These are phyloP conservation scores for Suhomyces kilbournensis DNA, from an alignment of 805 yeast genomes.

Conservation along the genomic window DNA sequence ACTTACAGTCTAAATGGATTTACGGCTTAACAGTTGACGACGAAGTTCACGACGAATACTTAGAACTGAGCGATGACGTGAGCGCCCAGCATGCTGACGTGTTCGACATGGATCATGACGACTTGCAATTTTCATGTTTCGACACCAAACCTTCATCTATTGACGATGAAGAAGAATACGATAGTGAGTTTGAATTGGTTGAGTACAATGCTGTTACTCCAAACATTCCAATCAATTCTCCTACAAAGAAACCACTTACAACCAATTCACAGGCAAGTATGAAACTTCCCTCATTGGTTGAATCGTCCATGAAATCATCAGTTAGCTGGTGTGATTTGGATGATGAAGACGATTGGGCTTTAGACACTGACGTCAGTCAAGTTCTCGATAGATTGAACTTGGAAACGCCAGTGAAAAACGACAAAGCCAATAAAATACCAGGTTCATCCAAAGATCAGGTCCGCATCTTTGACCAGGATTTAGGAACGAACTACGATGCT, in stretches of 20 bases:
- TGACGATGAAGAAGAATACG: constrained; percentile 6
- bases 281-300: constrained; percentile 30
- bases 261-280: constrained; percentile 7
- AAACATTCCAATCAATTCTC: constrained; percentile 6
- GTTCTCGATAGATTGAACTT: constrained; percentile 6
- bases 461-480: constrained; percentile 7
- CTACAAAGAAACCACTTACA: neutral
- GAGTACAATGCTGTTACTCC: constrained; percentile 5
- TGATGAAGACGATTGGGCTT: constrained; percentile 22
- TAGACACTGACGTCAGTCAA: constrained; percentile 4
- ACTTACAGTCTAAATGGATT: constrained; percentile 27
- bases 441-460: constrained; percentile 5
- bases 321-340: constrained; percentile 36
- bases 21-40: constrained; percentile 48
- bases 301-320: constrained; percentile 27
- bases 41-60: constrained; percentile 23
- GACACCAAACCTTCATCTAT: constrained; percentile 6
- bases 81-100: constrained; percentile 17
- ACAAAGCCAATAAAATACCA: neutral
- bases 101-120: constrained; percentile 36
- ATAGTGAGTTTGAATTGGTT: constrained; percentile 4
- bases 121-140: constrained; percentile 10
- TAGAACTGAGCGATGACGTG: neutral
- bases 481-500: constrained; percentile 3
- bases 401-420: neutral